Conservation (phyloP, 306 rosid genomes). For the Vachellia pachyceras region DNA sequence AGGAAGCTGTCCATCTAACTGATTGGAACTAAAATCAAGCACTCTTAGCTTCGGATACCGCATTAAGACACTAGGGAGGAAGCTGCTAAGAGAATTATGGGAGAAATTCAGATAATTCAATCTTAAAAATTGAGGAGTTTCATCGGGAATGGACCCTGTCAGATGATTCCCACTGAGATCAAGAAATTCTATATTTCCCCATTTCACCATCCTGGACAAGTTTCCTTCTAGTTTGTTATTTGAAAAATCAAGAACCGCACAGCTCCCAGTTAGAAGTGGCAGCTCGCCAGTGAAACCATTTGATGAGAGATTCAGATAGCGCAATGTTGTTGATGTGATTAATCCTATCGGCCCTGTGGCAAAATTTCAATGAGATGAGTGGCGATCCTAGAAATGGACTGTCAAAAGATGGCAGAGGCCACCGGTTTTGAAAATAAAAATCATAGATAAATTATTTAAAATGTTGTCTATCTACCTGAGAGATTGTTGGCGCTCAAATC, state of each 20-base stretch:
- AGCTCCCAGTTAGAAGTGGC: conserved; percentile 90
- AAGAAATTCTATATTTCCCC: conserved; percentile 92
- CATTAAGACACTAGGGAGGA: conserved; percentile 67
- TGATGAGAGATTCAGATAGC: conserved; percentile 72
- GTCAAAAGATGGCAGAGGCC: neutral
- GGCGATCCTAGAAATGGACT: conserved; percentile 4
- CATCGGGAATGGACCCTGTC: conserved; percentile 79
- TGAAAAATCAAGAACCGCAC: conserved; percentile 91
- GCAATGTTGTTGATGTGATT: conserved; percentile 76
- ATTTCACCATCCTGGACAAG: conserved; percentile 72
- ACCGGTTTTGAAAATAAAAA: conserved; percentile 24
- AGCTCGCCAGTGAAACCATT: conserved; percentile 78
- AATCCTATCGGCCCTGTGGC: conserved; percentile 78
- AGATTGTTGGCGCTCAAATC: conserved; percentile 98
- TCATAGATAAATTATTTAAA: conserved; percentile 1
- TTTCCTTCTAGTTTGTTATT: conserved; percentile 83
- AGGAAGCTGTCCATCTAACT: conserved; percentile 65
- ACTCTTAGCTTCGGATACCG: conserved; percentile 84
- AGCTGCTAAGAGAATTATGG: conserved; percentile 65
- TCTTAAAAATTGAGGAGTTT: conserved; percentile 83
- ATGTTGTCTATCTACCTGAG: conserved; percentile 62
- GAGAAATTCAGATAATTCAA: conserved; percentile 81
- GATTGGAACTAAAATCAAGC: conserved; percentile 90
- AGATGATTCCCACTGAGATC: conserved; percentile 88
- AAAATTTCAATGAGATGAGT: conserved; percentile 44